Base-by-base conservation (phyloP, 1,284 basidiomycete genomes). In the Marasmius oreades region DNA sequence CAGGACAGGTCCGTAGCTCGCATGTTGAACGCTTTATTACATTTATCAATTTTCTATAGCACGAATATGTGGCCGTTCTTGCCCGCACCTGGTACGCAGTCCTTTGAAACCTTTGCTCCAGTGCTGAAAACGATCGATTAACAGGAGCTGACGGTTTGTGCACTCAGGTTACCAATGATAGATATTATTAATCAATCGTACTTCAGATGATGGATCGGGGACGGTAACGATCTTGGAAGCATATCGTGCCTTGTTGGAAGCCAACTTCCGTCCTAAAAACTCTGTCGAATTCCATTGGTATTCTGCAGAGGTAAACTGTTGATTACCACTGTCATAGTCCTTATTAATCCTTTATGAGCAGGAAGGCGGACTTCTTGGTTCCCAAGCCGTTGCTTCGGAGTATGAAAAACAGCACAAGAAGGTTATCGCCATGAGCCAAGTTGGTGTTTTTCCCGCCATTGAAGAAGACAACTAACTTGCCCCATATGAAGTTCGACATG, bases 231-330 rank as follows among this genome's bases (percentile, higher is more conserved):
- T 96, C 62, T 77, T 99, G 42, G 93, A 96, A 74, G 82, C 92
- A 10, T 93, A 97, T 70, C 85, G 92, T 34, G 89, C 85, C 1
- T 80, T 99, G 57, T 77, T 95, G 61, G 77, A 81, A n/a, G 79
- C 87, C 47, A 83, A 88, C 65, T 98, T 90, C 77, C 80, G 74
- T 20, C 94, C 96, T 22, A 73, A 77, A 46, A 83, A 84, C 55
- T 81, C 91, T 18, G 82, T 98, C 57, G 95, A 98, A 69, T 96
- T 98, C 72, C 95, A 97, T 70, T 99, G 91, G 89, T 98, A 94
- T 70, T 91, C 90, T 53, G 95, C 94, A 48, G 94, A 97, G 75
- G 88, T 85, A 64, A 59, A 67, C 60, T 36, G 22, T 10, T 28
- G 33, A 48, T 52, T 45, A 45, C 50, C 53, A 39, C 48, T 55